phyloP scores from a whole-genome alignment of 2,329 filamentous ascomycete genomes.

The Acrocalymma vagum region DNA sequence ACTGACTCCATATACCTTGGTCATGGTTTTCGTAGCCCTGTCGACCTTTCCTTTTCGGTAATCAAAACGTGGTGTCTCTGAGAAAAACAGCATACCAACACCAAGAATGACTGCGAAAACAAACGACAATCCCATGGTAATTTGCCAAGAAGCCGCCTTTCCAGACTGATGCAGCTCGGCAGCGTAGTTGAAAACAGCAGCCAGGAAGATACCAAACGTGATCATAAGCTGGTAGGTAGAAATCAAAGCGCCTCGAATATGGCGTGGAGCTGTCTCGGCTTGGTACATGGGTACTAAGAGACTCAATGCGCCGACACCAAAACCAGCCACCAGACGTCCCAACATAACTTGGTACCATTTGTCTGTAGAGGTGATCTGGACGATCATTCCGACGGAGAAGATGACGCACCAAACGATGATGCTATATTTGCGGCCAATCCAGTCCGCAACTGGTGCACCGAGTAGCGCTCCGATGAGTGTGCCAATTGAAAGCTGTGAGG shows the following conservation, averaged over 20 bases:
- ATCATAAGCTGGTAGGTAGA: slow-evolving; percentile 73
- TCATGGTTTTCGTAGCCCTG: slow-evolving; percentile 58
- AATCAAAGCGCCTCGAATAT: slow-evolving; percentile 70
- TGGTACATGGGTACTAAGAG: slow-evolving; percentile 69
- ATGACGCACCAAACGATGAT: slow-evolving; percentile 68
- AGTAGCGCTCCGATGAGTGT: slow-evolving; percentile 76
- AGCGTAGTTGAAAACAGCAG: slow-evolving; percentile 63
- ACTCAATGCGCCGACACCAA: slow-evolving; percentile 70
- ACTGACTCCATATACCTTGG: slow-evolving; percentile 62
- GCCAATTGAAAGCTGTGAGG: slow-evolving; percentile 66
- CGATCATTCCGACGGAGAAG: slow-evolving; percentile 68
- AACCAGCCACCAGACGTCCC: slow-evolving; percentile 69
- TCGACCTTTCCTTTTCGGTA: slow-evolving; percentile 63
- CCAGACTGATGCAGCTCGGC: slow-evolving; percentile 57
- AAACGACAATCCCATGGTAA: slow-evolving; percentile 67
- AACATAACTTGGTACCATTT: slow-evolving; percentile 70
- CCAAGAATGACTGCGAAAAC: slow-evolving; percentile 62
- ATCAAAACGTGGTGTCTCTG: slow-evolving; percentile 65
- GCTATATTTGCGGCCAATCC: slow-evolving; percentile 66
- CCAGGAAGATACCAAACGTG: slow-evolving; percentile 69
- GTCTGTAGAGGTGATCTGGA: slow-evolving; percentile 67
- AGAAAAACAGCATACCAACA: slow-evolving; percentile 61
- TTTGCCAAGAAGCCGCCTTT: slow-evolving; percentile 69
- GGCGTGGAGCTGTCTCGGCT: slow-evolving; percentile 69
- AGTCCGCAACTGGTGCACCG: slow-evolving; percentile 66